Evolutionary conservation across 768 basidiomycete genomes (phyloP), one percentile per base, ranked within the genome.

Genomic region (Austroboletus festivus): DNA sequence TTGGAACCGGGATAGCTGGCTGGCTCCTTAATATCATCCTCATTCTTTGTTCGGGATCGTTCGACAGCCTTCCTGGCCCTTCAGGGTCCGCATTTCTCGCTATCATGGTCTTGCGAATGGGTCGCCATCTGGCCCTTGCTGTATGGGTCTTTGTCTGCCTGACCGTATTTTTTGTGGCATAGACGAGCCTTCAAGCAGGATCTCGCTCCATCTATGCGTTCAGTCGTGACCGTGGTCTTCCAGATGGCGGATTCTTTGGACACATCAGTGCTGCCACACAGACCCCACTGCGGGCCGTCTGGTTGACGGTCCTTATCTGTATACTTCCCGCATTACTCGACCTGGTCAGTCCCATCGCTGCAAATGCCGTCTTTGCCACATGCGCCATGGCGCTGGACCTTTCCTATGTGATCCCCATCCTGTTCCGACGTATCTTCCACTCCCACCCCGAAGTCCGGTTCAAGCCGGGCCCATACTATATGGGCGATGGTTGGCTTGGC

Each of bases 11-110:
- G 37, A 54, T 75, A n/a, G 59, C 76, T 43, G 80, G 82, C 30
- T 84, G 82, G 82, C 54, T 85, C n/a, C 76, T 84, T 47, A 85
- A 85, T 62, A 80, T 85, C 51, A 73, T 73, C 3, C 62, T 84
- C 37, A 68, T 84, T 10, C 69, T 84, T n/a, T 83, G 80, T 61
- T 78, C 78, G 1, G 80, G 80, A 10, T 67, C 73, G 24, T 61
- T 79, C 56, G 61, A 38, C 28, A 62, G 73, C 50, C 73, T 83
- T 9, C 79, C 81, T 0, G 80, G 80, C 3, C 61, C 73, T 1
- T 76, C 77, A 4, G 79, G 75, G 8, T 76, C 74, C 19, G 77
- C 80, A 15, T 80, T 83, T 64, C 73, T 82, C 21, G 70, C 75
- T 59, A 80, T 82, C 58, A 79, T 82, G 77, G 67, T 66, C 30